Conservation (phyloP, 139 green algal species). For the Coelastrella sp. region DNA sequence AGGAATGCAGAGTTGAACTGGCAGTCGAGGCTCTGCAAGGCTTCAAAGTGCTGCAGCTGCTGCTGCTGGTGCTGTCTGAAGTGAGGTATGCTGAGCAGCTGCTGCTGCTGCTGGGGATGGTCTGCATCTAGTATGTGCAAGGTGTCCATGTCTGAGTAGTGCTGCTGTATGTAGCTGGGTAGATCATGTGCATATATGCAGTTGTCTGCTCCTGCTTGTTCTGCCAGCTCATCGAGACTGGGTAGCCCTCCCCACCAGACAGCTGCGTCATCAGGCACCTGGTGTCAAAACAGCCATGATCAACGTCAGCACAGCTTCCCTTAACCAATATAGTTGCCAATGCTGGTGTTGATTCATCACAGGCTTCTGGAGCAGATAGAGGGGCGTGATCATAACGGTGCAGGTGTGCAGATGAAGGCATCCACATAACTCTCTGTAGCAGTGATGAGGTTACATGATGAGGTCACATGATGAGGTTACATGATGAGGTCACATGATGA, state of each 20-base stretch:
- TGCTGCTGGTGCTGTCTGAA: conserved; percentile 11
- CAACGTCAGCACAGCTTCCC: too few species aligned
- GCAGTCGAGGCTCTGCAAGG: background rate
- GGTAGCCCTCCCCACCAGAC: conserved; percentile 35
- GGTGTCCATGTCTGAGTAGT: background rate
- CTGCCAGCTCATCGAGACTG: conserved; percentile 11
- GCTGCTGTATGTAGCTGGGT: background rate
- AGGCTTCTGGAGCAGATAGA: too few species aligned
- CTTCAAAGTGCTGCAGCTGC: conserved; percentile 11
- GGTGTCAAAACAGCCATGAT: background rate
- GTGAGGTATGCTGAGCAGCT: conserved; percentile 16
- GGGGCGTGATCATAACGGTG: too few species aligned
- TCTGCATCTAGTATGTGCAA: background rate
- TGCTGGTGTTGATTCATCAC: too few species aligned
- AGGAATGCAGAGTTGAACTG: conserved; percentile 25
- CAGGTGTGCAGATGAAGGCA: too few species aligned
- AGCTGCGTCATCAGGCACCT: conserved; percentile 37
- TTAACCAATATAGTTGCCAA: too few species aligned
- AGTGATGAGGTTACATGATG: too few species aligned
- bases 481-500: too few species aligned
- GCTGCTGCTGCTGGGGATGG: conserved; percentile 1
- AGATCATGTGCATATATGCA: conserved; percentile 44
- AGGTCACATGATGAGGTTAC: too few species aligned
- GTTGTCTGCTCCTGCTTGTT: conserved; percentile 28
- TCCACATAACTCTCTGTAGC: too few species aligned